Conservation (phyloP, 1,284 basidiomycete species). For the Quambalaria eucalypti region DNA sequence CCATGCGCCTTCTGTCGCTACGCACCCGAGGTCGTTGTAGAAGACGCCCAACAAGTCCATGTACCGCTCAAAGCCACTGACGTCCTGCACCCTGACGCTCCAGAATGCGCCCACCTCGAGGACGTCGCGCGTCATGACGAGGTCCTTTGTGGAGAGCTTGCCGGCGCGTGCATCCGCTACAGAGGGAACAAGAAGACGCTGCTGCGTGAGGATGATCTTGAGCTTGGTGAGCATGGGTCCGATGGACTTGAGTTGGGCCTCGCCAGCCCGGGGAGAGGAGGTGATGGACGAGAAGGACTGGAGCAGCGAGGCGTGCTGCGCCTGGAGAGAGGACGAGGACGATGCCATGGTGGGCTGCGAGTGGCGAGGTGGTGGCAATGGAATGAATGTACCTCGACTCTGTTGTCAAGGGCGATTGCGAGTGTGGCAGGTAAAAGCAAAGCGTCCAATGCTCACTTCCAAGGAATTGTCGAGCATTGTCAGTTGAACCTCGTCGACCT, state of each 20-base stretch:
- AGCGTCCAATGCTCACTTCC: too few species aligned
- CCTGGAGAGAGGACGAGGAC: neutral
- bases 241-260: slow-evolving; percentile 5
- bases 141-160: slow-evolving; percentile 3
- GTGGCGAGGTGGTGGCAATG: neutral
- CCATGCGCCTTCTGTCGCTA: neutral
- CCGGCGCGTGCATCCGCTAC: slow-evolving; percentile 1
- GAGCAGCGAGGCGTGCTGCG: slow-evolving; percentile 4
- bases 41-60: slow-evolving; percentile 84
- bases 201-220: slow-evolving; percentile 68
- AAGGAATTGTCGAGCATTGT: too few species aligned
- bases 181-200: slow-evolving; percentile 62
- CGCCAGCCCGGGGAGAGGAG: neutral
- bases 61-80: slow-evolving; percentile 87
- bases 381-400: neutral
- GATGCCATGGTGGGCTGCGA: neutral
- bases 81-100: slow-evolving; percentile 76
- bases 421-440: too few species aligned
- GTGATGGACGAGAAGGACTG: neutral
- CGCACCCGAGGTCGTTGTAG: slow-evolving; percentile 69
- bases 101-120: slow-evolving; percentile 91
- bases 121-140: slow-evolving; percentile 63
- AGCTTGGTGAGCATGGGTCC: slow-evolving; percentile 27
- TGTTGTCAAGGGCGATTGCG: too few species aligned
- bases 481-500: too few species aligned